A percentile compares a stretch with the other conserved stretches of the same genome.
These are phyloP conservation scores for Phialophora chinensis DNA, from an alignment of 2,329 filamentous ascomycete species.

Conservation along the genomic window DNA sequence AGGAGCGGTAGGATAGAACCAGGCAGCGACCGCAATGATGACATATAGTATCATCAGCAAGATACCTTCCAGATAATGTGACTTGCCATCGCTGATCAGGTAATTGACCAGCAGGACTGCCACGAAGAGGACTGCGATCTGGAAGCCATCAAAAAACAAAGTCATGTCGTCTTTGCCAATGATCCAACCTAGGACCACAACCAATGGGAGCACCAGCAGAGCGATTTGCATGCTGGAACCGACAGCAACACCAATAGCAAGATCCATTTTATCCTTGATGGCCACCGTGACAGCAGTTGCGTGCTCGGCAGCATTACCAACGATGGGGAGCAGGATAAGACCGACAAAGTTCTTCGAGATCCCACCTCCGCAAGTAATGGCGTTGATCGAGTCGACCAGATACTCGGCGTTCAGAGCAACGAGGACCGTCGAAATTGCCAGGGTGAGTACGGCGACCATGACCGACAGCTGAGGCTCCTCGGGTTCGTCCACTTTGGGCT, in stretches of 20 bases:
- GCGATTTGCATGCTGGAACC: constrained; percentile 71
- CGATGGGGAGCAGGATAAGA: constrained; percentile 68
- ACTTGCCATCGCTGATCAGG: constrained; percentile 66
- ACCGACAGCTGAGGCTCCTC: constrained; percentile 78
- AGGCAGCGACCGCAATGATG: constrained; percentile 63
- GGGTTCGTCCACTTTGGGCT: constrained; percentile 65
- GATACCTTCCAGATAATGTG: constrained; percentile 66
- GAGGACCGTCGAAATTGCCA: constrained; percentile 74
- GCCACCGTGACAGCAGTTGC: constrained; percentile 67
- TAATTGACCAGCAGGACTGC: constrained; percentile 64
- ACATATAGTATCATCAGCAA: constrained; percentile 65
- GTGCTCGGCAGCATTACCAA: constrained; percentile 71
- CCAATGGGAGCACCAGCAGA: constrained; percentile 65
- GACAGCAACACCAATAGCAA: constrained; percentile 70
- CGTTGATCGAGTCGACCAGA: constrained; percentile 65
- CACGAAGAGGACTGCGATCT: constrained; percentile 71
- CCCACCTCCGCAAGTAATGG: constrained; percentile 54
- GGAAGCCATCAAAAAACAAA: constrained; percentile 85
- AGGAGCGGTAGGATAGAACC: constrained; percentile 37
- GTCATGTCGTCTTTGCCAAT: constrained; percentile 68
- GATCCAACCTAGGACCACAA: constrained; percentile 67
- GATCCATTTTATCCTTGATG: constrained; percentile 71
- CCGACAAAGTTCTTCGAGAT: constrained; percentile 68
- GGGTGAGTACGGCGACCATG: constrained; percentile 72
- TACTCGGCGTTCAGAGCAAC: constrained; percentile 78